Base-by-base conservation (phyloP, 176 grass and related monocot genomes). In the Hordeum marinum region DNA sequence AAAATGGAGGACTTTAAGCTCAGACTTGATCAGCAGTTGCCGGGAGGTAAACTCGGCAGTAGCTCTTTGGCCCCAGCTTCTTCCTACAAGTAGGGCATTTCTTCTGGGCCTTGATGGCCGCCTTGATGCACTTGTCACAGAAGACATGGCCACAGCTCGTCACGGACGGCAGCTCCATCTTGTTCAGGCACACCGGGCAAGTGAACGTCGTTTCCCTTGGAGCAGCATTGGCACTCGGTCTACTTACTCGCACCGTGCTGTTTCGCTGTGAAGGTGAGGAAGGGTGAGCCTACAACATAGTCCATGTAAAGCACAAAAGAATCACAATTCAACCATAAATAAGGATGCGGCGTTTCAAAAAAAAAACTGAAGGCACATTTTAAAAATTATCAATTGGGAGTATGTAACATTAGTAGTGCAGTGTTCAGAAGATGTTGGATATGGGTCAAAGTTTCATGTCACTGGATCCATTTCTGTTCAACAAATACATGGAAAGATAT, bases 91-190 rank as follows among this genome's bases (percentile, higher is more conserved):
- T 92, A 25, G 90, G 92, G 27, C 93, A 94, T 88, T 90, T 92
- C 78, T 92, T 94, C 68, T 90, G 82, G 62, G 85, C 68, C 52
- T 84, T 66, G 81, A 94, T 84, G 24, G 85, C 83, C 14, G 73
- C 59, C 48, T 83, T 78, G 50, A 94, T 94, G 68, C 93, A 94
- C 25, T 65, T 80, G 73, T 83, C 45, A 69, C 93, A 92, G 82
- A 84, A 94, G 55, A 94, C 82, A 86, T 94, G 93, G 13, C 93
- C 93, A 27, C 90, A 90, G 31, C 76, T 94, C 20, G 93, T 90
- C 34, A 79, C 80, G 27, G 82, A 92, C 9, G 93, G 80, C 68
- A 84, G 73, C 1, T 75, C 72, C 78, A 94, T 73, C 32, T 84
- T 72, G 85, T 78, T 92, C 85, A 90, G 58, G 72, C 93, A 95